Conservation (phyloP, 306 rosid genomes). For the Cyclanthera cordifolia region DNA sequence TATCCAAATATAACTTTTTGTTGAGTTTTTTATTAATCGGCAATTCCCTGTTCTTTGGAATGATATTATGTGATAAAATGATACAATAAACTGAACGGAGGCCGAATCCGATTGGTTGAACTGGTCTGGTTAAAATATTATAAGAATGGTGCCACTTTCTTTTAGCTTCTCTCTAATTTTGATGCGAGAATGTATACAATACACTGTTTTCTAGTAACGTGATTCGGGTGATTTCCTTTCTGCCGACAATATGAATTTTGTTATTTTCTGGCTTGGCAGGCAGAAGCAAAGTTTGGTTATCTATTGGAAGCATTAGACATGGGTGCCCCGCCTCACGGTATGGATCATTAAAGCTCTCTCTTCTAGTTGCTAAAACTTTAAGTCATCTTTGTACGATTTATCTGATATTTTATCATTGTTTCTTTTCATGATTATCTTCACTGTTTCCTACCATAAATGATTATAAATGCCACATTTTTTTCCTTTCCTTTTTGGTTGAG, state of each 20-base stretch:
- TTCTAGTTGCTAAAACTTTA: background rate
- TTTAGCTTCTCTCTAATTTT: background rate
- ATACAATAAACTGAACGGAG: background rate
- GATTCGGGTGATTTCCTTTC: background rate
- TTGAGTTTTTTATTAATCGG: background rate
- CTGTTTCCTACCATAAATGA: no score
- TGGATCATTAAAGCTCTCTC: slow-evolving; percentile 9
- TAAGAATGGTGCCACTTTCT: background rate
- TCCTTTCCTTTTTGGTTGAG: no score
- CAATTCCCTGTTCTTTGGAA: background rate
- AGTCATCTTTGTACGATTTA: background rate
- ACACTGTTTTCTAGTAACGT: background rate
- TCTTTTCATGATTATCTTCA: background rate
- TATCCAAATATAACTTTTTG: background rate
- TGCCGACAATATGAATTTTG: slow-evolving; percentile 3
- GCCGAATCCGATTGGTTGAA: background rate
- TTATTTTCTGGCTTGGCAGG: slow-evolving; percentile 36
- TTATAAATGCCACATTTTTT: background rate
- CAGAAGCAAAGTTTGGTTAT: slow-evolving; percentile 87
- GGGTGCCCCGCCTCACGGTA: slow-evolving; percentile 99
- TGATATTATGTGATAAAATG: background rate
- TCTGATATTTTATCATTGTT: background rate
- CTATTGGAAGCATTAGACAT: slow-evolving; percentile 95
- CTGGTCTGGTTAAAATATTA: background rate
- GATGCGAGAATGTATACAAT: background rate